phyloP scores from a whole-genome alignment of 2,329 filamentous ascomycete species.

The Xylariaceae sp. region DNA sequence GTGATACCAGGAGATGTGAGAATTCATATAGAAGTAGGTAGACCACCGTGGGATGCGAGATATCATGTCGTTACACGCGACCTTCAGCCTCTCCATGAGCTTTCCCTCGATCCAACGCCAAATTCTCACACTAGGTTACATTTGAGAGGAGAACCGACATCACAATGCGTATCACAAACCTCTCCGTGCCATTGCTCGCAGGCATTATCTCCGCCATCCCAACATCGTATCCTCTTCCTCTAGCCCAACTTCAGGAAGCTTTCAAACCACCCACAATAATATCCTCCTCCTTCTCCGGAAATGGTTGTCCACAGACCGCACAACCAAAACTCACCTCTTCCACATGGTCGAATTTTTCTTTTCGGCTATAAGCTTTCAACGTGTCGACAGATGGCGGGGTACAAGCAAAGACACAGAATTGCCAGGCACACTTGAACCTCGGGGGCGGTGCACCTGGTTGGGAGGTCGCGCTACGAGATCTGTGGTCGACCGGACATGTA shows the following conservation, averaged over 20 bases:
- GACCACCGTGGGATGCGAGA: too few relatives aligned
- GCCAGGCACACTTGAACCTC: conserved; percentile 21
- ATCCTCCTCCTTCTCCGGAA: conserved; percentile 22
- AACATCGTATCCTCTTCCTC: conserved; percentile 3
- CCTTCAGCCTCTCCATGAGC: too few relatives aligned
- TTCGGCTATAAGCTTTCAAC: conserved; percentile 19
- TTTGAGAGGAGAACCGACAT: background rate
- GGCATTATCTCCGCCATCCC: conserved; percentile 2
- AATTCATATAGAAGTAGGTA: too few relatives aligned
- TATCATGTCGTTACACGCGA: too few relatives aligned
- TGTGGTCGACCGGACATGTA: conserved; percentile 19
- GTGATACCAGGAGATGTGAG: too few relatives aligned
- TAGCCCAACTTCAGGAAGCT: background rate
- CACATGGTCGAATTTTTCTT: conserved; percentile 17
- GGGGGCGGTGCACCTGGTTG: conserved; percentile 16
- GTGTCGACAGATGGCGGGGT: conserved; percentile 11
- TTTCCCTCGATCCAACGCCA: background rate
- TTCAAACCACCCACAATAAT: conserved; percentile 16
- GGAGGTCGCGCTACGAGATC: conserved; percentile 21
- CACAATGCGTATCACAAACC: conserved; percentile 1
- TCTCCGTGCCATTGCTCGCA: background rate
- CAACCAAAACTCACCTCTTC: conserved; percentile 5
- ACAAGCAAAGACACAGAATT: conserved; percentile 18
- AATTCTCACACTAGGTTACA: background rate
- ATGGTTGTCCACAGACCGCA: conserved; percentile 20